Conservation (phyloP, 2,329 filamentous ascomycete species). For the Penicillium nordicum region DNA sequence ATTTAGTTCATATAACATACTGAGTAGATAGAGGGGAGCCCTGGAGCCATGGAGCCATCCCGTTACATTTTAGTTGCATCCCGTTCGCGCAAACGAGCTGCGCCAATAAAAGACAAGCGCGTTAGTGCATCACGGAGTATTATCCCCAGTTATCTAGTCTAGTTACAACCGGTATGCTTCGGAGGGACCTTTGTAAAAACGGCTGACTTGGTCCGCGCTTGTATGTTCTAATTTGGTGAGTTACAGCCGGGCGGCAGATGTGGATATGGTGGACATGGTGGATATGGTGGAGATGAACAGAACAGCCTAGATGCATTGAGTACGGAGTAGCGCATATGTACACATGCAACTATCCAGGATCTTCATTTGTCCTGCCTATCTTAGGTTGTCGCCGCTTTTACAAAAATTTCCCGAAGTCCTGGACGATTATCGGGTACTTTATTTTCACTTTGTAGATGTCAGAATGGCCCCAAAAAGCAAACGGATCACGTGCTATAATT, state of each 20-base stretch:
- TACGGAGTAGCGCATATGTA: background rate
- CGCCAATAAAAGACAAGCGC: background rate
- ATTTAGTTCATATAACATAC: too few species aligned
- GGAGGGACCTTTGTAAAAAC: background rate
- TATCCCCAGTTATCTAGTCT: too few species aligned
- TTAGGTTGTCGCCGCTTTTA: background rate
- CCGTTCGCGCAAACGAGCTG: background rate
- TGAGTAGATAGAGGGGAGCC: background rate
- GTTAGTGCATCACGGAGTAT: background rate
- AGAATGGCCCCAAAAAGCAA: too few species aligned
- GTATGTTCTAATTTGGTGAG: background rate
- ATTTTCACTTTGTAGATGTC: too few species aligned
- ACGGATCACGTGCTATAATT: too few species aligned
- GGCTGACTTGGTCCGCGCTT: background rate
- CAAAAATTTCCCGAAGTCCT: too few species aligned
- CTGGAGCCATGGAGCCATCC: background rate
- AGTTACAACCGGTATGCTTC: background rate
- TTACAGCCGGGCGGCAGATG: background rate
- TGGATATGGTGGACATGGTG: background rate
- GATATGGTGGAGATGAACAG: background rate
- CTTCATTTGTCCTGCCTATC: background rate
- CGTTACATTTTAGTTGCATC: background rate
- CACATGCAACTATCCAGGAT: background rate
- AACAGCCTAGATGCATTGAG: background rate
- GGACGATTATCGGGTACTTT: too few species aligned